Conservation (phyloP, 1,284 basidiomycete genomes). For the Rhodofomes roseus region DNA sequence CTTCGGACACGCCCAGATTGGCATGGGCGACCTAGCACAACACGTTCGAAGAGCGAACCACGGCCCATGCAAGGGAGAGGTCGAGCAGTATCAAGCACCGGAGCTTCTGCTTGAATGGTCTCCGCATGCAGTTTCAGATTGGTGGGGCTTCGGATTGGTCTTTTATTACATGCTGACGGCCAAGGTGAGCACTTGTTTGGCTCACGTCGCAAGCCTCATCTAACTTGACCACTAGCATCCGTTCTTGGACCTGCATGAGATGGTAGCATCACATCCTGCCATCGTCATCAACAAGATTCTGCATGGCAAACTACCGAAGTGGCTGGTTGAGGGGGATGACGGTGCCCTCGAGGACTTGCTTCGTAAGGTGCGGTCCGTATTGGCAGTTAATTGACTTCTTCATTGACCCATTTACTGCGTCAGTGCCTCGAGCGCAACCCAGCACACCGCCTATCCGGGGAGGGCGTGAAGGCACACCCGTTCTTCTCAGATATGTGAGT, state of each 20-base stretch:
- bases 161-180: slow-evolving; percentile 69
- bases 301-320: slow-evolving; percentile 15
- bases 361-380: slow-evolving; percentile 1
- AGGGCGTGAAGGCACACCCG: slow-evolving; percentile 38
- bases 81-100: slow-evolving; percentile 60
- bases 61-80: background rate
- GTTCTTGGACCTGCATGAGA: slow-evolving; percentile 22
- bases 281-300: slow-evolving; percentile 23
- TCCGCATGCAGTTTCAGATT: slow-evolving; percentile 76
- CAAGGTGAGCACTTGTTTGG: slow-evolving; percentile 35
- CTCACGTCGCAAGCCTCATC: background rate
- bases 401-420: background rate
- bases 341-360: slow-evolving; percentile 26
- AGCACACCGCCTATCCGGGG: slow-evolving; percentile 36
- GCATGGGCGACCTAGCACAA: slow-evolving; percentile 30
- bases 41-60: background rate
- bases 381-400: background rate
- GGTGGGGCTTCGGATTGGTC: slow-evolving; percentile 79
- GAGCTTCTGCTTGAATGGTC: slow-evolving; percentile 70
- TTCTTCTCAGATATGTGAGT: slow-evolving; percentile 47
- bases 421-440: slow-evolving; percentile 62
- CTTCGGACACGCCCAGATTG: slow-evolving; percentile 30
- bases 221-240: slow-evolving; percentile 32
- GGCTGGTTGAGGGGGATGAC: slow-evolving; percentile 20
- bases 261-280: slow-evolving; percentile 11